Evolutionary conservation across 2,329 filamentous ascomycete species (phyloP).

Genomic region (Pleomassaria siparia): DNA sequence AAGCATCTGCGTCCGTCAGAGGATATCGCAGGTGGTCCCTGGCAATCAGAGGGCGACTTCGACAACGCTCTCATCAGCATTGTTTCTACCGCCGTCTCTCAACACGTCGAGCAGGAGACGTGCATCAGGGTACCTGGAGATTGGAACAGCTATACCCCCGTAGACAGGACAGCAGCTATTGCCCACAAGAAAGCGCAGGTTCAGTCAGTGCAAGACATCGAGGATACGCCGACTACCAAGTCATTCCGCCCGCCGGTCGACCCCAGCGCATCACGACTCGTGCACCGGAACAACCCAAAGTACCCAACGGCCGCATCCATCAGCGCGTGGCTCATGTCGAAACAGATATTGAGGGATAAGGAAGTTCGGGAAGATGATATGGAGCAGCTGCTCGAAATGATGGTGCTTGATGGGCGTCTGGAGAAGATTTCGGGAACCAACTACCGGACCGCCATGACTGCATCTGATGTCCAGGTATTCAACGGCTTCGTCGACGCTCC

Average conservation of each 20-base stretch:
- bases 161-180: constrained; percentile 36
- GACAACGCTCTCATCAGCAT: constrained; percentile 86
- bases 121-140: constrained; percentile 61
- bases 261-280: constrained; percentile 23
- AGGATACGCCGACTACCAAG: constrained; percentile 29
- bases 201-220: constrained; percentile 34
- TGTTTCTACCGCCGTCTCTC: constrained; percentile 71
- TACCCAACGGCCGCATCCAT: constrained; percentile 84
- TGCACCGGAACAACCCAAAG: constrained; percentile 67
- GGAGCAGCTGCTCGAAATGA: constrained; percentile 80
- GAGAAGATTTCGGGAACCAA: constrained; percentile 60
- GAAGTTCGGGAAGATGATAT: constrained; percentile 68
- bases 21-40: constrained; percentile 88
- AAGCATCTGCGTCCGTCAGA: constrained; percentile 81
- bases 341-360: constrained; percentile 71
- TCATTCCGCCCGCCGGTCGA: constrained; percentile 27
- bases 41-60: constrained; percentile 89
- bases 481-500: constrained; percentile 87
- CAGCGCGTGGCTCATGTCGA: constrained; percentile 69
- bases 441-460: constrained; percentile 51
- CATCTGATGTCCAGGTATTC: constrained; percentile 48
- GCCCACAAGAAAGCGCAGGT: constrained; percentile 41
- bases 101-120: constrained; percentile 70
- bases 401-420: constrained; percentile 84
- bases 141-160: constrained; percentile 46